Percentiles rank a stretch among this genome's conserved stretches.
phyloP scores from a whole-genome alignment of 768 basidiomycete species.

The Termitomyces sp. region DNA sequence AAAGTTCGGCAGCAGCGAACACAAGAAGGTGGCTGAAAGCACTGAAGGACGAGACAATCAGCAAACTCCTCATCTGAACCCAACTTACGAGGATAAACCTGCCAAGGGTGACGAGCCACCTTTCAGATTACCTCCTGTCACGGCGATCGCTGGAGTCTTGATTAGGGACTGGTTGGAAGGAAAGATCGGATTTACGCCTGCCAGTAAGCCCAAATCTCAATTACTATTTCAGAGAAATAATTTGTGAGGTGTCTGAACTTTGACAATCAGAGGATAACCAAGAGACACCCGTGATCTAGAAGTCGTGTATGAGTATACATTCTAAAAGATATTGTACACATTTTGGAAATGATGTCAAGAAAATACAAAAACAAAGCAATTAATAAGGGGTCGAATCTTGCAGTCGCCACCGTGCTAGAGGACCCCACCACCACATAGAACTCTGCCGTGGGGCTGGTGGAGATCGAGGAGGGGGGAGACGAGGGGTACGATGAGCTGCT shows the following conservation, averaged over 20 bases:
- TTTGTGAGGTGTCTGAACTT: constrained; percentile 4
- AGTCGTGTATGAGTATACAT: neutral
- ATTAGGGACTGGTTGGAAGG: constrained; percentile 79
- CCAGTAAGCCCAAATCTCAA: constrained; percentile 12
- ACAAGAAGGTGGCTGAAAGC: constrained; percentile 45
- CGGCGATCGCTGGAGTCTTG: constrained; percentile 83
- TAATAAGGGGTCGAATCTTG: constrained; percentile 75
- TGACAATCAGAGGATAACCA: neutral
- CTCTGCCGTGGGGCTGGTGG: constrained; percentile 19
- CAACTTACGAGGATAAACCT: constrained; percentile 21
- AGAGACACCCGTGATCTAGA: neutral
- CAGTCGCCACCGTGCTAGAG: constrained; percentile 69
- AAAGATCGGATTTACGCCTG: constrained; percentile 39
- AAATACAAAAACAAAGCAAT: constrained; percentile 13
- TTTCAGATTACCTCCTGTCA: constrained; percentile 73
- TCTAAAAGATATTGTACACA: constrained; percentile 15
- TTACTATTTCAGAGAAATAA: constrained; percentile 5
- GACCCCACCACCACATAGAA: constrained; percentile 83
- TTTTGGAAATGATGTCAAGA: constrained; percentile 9
- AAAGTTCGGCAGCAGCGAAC: constrained; percentile 44
- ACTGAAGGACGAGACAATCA: constrained; percentile 33
- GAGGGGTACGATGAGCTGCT: neutral
- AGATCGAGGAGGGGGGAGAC: constrained; percentile 11
- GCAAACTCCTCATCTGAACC: constrained; percentile 16
- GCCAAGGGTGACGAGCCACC: constrained; percentile 40